Percentiles rank a stretch among this genome's conserved stretches.
Evolutionary conservation across 2,329 filamentous ascomycete species (phyloP).

Genomic region (Teratosphaeria destructans): DNA sequence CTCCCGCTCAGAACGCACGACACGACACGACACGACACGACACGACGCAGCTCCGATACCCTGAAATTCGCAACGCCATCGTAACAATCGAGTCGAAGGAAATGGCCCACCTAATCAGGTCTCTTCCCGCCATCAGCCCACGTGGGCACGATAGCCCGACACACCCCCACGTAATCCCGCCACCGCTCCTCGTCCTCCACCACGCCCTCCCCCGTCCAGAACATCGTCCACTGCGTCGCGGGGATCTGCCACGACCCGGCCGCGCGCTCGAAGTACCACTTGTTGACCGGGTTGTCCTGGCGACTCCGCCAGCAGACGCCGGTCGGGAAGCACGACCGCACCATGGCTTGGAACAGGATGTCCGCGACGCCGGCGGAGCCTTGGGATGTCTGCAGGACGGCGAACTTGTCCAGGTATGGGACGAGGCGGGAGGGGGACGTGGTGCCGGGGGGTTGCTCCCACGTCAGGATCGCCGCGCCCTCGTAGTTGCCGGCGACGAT

Average conservation of each 20-base stretch:
- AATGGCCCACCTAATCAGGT: conserved; percentile 11
- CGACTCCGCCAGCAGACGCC: conserved; percentile 90
- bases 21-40: background rate
- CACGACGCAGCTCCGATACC: background rate
- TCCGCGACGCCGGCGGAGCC: conserved; percentile 81
- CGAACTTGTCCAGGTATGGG: conserved; percentile 95
- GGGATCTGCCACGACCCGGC: conserved; percentile 71
- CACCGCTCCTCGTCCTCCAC: conserved; percentile 35
- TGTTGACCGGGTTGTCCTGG: conserved; percentile 89
- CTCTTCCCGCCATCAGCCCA: conserved; percentile 34
- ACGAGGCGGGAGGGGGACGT: conserved; percentile 53
- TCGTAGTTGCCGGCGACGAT: conserved; percentile 97
- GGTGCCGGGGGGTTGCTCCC: conserved; percentile 59
- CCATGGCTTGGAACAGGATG: conserved; percentile 93
- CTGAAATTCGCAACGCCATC: background rate
- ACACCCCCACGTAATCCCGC: conserved; percentile 41
- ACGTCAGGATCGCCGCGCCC: conserved; percentile 86
- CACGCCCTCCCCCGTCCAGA: conserved; percentile 70
- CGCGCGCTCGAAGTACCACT: conserved; percentile 96
- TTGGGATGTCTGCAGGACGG: conserved; percentile 77
- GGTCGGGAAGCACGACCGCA: conserved; percentile 72
- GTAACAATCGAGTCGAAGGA: background rate
- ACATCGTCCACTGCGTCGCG: conserved; percentile 91
- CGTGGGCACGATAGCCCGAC: conserved; percentile 37
- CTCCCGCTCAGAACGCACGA: background rate